Evolutionary conservation across 805 yeast species (phyloP), one percentile per base, ranked within the genome.

Genomic region (Candida berthetii): DNA sequence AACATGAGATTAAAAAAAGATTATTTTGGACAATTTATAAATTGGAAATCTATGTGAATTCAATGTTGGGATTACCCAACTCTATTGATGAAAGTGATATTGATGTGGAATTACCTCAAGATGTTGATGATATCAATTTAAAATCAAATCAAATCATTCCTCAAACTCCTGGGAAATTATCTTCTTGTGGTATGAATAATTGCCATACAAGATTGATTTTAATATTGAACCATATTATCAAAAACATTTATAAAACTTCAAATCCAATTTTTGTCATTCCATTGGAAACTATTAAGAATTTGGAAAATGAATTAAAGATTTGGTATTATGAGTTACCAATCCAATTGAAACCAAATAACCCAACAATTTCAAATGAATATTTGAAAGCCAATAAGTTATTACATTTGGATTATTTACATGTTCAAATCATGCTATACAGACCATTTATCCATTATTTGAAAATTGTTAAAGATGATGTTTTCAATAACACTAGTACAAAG

Each of bases 21-120:
- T 64, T 90, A 34, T 89, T 89, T 58, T 89, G 91, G 85, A 83
- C 96, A 1, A 82, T 89, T 47, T 84, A 85, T 59, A 89, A 89
- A 58, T 84, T 88, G 83, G 96, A 90, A 55, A 79, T 87, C 35
- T 89, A 90, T 58, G 85, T 88, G 53, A 86, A 85, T 58, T 84
- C 96, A 8, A 80, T 89, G 66, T 59, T 90, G 48, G 96, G 96
- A 1, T 66, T 89, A 38, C 97, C 97, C 1, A 71, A 91, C 48
- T 62, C 70, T 1, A 76, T 90, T 16, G 74, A 79, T 45, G 89
- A 85, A 46, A 86, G 80, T 46, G 96, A 90, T 50, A 83, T 85
- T 49, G 95, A 88, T 62, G 96, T 88, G 55, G 88, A 82, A 45
- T 66, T 88, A 46, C 96, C 96, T 0, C 65, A 75, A 35, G 96